Conservation (phyloP, 305 asterid genomes). For the Vinca major region DNA sequence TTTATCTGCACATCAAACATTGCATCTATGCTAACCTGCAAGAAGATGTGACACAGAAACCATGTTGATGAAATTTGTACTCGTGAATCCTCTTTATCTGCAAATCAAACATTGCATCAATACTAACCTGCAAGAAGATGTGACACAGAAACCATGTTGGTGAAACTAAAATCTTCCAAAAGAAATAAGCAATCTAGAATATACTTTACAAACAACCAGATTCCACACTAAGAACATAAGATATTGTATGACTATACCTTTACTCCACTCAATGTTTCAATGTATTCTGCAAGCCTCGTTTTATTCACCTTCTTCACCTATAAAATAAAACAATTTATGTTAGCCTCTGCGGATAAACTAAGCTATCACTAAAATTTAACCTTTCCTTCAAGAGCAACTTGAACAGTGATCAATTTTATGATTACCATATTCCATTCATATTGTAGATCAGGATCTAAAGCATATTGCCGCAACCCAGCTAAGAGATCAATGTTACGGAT, state of each 20-base stretch:
- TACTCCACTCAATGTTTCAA: slow-evolving; percentile 32
- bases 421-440: slow-evolving; percentile 32
- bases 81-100: slow-evolving; percentile 36
- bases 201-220: background rate
- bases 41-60: slow-evolving; percentile 2
- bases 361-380: background rate
- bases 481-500: slow-evolving; percentile 31
- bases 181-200: background rate
- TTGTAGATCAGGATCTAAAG: slow-evolving; percentile 27
- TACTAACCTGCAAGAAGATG: slow-evolving; percentile 27
- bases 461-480: slow-evolving; percentile 31
- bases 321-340: background rate
- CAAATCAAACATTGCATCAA: slow-evolving; percentile 38
- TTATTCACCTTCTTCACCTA: slow-evolving; percentile 36
- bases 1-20: slow-evolving; percentile 39
- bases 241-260: slow-evolving; percentile 20
- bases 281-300: slow-evolving; percentile 38
- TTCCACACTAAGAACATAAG: background rate
- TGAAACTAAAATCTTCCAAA: background rate
- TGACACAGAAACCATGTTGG: background rate
- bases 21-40: slow-evolving; percentile 37
- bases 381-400: background rate
- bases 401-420: slow-evolving; percentile 5
- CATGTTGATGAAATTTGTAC: slow-evolving; percentile 15
- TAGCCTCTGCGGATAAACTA: background rate